Evolutionary conservation across 345 rosid species (phyloP).

Genomic region (Citrus australasica): DNA sequence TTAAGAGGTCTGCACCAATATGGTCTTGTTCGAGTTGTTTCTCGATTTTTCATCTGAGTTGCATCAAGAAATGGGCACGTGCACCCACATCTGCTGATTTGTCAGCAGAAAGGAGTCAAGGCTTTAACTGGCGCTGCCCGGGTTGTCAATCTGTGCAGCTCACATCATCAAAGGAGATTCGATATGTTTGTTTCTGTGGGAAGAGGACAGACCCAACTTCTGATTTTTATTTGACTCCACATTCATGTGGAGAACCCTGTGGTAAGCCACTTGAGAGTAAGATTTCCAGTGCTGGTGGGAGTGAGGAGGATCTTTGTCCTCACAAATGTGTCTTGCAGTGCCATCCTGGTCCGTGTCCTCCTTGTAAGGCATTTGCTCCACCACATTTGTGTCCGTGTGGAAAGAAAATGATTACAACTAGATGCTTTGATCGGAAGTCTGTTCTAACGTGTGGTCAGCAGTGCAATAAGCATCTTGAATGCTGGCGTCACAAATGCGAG

Average conservation of each 20-base stretch:
- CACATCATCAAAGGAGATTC: slow-evolving; percentile 66
- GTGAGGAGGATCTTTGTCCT: slow-evolving; percentile 70
- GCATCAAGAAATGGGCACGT: slow-evolving; percentile 95
- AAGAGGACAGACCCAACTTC: slow-evolving; percentile 85
- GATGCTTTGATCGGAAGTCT: slow-evolving; percentile 81
- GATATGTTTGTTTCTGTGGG: slow-evolving; percentile 77
- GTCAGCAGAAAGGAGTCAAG: slow-evolving; percentile 75
- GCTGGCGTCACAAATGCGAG: slow-evolving; percentile 75
- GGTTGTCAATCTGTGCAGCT: slow-evolving; percentile 95
- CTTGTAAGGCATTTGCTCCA: slow-evolving; percentile 94
- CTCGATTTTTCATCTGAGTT: slow-evolving; percentile 86
- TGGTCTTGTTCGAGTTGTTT: slow-evolving; percentile 98
- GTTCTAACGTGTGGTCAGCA: slow-evolving; percentile 71
- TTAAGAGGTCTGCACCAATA: slow-evolving; percentile 63
- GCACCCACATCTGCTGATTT: slow-evolving; percentile 88
- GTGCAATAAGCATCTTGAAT: slow-evolving; percentile 73
- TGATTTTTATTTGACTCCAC: slow-evolving; percentile 91
- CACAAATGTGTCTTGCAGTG: slow-evolving; percentile 95
- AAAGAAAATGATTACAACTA: slow-evolving; percentile 68
- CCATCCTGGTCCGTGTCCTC: slow-evolving; percentile 99
- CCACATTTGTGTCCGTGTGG: slow-evolving; percentile 82
- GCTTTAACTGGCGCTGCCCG: slow-evolving; percentile 94
- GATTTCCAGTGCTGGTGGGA: slow-evolving; percentile 26
- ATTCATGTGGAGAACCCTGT: slow-evolving; percentile 97
- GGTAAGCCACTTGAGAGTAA: slow-evolving; percentile 83